Percentiles rank a stretch among this genome's conserved stretches.
Evolutionary conservation across 2,329 filamentous ascomycete genomes (phyloP).

Genomic region (Chalaropsis thielavioides): DNA sequence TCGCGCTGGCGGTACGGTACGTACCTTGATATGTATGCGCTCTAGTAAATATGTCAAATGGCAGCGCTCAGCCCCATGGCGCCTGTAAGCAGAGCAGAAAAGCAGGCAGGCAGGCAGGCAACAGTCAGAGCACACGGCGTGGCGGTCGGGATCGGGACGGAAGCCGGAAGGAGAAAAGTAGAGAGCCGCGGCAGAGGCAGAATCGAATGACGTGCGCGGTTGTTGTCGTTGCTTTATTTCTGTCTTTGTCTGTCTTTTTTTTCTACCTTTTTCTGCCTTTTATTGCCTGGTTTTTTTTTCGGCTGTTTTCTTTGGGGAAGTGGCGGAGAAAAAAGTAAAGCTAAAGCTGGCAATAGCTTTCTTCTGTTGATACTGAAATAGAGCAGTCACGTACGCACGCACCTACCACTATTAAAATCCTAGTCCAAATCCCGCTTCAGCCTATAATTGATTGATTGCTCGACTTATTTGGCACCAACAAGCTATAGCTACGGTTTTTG

Average conservation of each 20-base stretch:
- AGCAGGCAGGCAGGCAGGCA: neutral
- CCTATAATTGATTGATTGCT: neutral
- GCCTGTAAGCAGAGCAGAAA: conserved; percentile 5
- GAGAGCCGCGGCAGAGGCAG: neutral
- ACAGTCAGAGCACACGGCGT: neutral
- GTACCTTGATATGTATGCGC: conserved; percentile 12
- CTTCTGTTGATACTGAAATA: neutral
- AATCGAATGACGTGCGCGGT: neutral
- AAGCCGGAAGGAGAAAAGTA: neutral
- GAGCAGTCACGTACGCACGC: neutral
- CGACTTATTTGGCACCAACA: neutral
- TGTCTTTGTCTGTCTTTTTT: neutral
- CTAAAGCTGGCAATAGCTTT: conserved; percentile 5
- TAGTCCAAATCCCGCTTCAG: neutral
- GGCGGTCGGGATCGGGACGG: neutral
- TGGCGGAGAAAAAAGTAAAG: neutral
- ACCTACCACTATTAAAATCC: conserved; percentile 5
- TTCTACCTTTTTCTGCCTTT: neutral
- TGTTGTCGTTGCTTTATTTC: neutral
- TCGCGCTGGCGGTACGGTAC: neutral
- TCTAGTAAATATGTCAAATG: conserved; percentile 10
- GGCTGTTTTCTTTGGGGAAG: neutral
- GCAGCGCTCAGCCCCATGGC: conserved; percentile 15
- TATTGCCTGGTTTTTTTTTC: neutral
- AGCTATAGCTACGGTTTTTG: neutral